Base-by-base conservation (phyloP, 2,329 filamentous ascomycete species). In the Fusarium sp. region DNA sequence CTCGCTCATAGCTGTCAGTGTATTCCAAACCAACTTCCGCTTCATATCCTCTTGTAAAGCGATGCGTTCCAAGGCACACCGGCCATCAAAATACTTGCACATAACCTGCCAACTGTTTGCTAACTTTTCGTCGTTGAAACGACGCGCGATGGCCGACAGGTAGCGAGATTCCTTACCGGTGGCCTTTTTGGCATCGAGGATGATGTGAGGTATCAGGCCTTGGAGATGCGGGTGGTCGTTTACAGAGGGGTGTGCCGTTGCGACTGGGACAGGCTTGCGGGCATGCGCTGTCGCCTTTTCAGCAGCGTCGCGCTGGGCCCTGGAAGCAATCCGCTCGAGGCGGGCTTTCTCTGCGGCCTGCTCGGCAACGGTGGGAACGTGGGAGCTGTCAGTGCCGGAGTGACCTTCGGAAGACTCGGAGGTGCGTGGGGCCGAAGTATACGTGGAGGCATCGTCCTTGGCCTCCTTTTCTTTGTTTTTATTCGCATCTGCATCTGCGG, bases 81-180 rank as follows among this genome's bases (percentile, higher is more conserved):
- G 88, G 2, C 96, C 96, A 80, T 98, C 95, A 75, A 98, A 94
- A 81, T 98, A 96, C 80, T 93, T 94, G 76, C 91, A 88, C 75
- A 97, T 90, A 47, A 87, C 84, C 4, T 90, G 88, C 92, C 94
- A 97, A 52, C 89, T 87, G 62, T 89, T 87, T 45, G 89, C 86
- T 18, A 93, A 81, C 65, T 90, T 88, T 20, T 85, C 83, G 70
- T 90, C 86, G 63, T 80, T 82, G 62, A 91, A 84, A 14, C 89
- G 84, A 52, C 82, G 83, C 11, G 83, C 86, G 61, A 91, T 90
- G 42, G 89, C 88, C n/a, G 85, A 85, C 17, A 92, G 83, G 76
- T 91, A 97, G 22, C 93, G 86, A 3, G 92, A 93, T 81, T 97
- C 94, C 49, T 92, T 86, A 18, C 93, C 91, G 3, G 91, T 93